Base-by-base conservation (phyloP, 2,329 filamentous ascomycete genomes). In the Didymella segeticola region DNA sequence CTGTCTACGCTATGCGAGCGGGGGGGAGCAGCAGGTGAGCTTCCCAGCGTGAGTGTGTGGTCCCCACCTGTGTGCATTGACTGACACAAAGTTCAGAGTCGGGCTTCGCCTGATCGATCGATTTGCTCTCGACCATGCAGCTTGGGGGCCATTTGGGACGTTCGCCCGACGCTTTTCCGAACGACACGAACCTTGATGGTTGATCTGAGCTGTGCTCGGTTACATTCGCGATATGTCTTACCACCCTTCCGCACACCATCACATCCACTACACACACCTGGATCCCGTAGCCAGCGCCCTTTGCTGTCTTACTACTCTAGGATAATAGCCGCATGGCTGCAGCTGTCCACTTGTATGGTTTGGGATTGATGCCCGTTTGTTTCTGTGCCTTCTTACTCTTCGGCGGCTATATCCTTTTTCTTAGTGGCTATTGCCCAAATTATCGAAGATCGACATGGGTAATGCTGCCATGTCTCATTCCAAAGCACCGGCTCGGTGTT, bases 11-110 rank as follows among this genome's bases (percentile, higher is more conserved):
- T 20, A 69, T 70, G 66, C 38, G 68, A 66, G 26, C 47, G 8
- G 75, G 75, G 34, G 73, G 72, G 43, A 77, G 72, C 58, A 75
- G 71, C 51, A 72, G 71, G 71, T 74, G 73, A 77, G 73, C 55
- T 42, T 8, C 46, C 62, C 61, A 56, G 57, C 53, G 70, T 73
- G 67, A 69, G 68, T 67, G 15, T 31, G 47, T 43, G 49, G 41
- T 58, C 53, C 47, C 47, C 54, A 57, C 62, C 57, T 51, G 37
- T 39, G 47, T 50, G 50, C 47, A 37, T 45, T 46, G 37, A 58
- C 61, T 73, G 25, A 73, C 66, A 41, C 50, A n/a, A n/a, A 43
- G 5, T 34, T 26, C 47, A 78, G 76, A 55, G 42, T 75, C 26
- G 75, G 75, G 4, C 64, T 77, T 25, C 68, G 70, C 53, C 72